Conservation (phyloP, 2,329 filamentous ascomycete genomes). For the Metarhizium anisopliae region DNA sequence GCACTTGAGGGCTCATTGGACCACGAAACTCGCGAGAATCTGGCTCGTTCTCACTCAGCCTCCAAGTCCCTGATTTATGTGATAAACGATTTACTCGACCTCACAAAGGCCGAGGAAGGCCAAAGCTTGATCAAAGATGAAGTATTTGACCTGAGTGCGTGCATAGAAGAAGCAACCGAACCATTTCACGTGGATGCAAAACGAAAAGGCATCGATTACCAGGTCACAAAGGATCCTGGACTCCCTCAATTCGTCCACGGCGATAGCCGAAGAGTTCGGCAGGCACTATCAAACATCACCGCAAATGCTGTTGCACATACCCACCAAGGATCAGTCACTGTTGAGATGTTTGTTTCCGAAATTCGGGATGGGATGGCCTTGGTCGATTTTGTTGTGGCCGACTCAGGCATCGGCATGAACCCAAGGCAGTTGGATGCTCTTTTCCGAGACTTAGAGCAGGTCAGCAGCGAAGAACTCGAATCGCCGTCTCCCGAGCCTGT, state of each 20-base stretch:
- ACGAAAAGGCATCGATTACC: constrained; percentile 65
- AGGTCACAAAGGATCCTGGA: constrained; percentile 57
- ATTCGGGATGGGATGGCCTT: constrained; percentile 45
- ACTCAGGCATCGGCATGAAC: constrained; percentile 68
- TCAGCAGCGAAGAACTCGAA: constrained; percentile 37
- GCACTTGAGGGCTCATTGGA: constrained; percentile 75
- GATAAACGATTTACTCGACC: constrained; percentile 82
- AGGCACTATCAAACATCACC: constrained; percentile 73
- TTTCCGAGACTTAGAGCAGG: constrained; percentile 51
- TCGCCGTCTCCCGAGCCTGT: constrained; percentile 14
- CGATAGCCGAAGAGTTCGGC: constrained; percentile 70
- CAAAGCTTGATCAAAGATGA: constrained; percentile 73
- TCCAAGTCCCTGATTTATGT: constrained; percentile 91
- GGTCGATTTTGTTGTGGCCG: constrained; percentile 66
- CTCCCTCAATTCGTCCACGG: constrained; percentile 66
- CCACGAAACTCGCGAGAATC: constrained; percentile 73
- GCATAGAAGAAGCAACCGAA: constrained; percentile 68
- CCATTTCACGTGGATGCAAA: constrained; percentile 66
- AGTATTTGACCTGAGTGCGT: constrained; percentile 61
- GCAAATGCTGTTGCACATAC: constrained; percentile 83
- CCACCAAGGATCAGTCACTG: constrained; percentile 51
- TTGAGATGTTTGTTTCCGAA: constrained; percentile 59
- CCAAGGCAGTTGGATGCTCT: constrained; percentile 47
- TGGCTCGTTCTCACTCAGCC: constrained; percentile 77
- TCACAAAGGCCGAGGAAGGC: constrained; percentile 83